These are phyloP conservation scores for Akanthomyces dipterigenus DNA, from an alignment of 2,329 filamentous ascomycete genomes.

Conservation along the genomic window DNA sequence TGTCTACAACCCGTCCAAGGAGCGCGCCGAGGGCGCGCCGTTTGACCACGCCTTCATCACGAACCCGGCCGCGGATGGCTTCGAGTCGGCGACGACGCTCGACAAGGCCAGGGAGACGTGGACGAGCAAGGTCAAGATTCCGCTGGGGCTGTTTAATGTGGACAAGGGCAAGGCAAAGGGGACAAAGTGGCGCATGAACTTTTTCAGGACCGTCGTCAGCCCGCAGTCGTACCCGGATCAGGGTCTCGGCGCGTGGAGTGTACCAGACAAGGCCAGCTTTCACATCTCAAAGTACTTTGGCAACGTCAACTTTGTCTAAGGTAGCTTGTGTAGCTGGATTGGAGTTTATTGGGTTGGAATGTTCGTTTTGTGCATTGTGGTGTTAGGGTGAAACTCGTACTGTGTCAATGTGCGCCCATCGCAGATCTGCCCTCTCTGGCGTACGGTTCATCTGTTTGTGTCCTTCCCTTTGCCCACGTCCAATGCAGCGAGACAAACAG, in stretches of 20 bases:
- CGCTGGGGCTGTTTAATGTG: conserved; percentile 44
- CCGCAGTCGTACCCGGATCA: conserved; percentile 37
- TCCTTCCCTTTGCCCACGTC: neutral
- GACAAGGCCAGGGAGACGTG: conserved; percentile 30
- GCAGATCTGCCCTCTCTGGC: too few relatives aligned
- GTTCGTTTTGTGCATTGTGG: neutral
- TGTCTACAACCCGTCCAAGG: conserved; percentile 44
- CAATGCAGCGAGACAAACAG: neutral
- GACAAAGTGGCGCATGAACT: conserved; percentile 46
- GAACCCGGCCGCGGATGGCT: conserved; percentile 33
- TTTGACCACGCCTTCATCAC: conserved; percentile 38
- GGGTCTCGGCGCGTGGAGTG: conserved; percentile 38
- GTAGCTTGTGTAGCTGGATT: neutral
- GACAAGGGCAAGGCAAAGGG: conserved; percentile 34
- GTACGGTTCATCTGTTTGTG: too few relatives aligned
- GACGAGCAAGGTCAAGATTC: conserved; percentile 35
- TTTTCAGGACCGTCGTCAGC: conserved; percentile 40
- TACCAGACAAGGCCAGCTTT: conserved; percentile 39
- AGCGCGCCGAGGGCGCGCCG: conserved; percentile 31
- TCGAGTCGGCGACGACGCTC: conserved; percentile 33
- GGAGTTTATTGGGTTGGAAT: neutral
- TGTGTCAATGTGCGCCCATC: neutral
- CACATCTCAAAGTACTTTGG: conserved; percentile 42
- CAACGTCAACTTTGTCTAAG: conserved; percentile 30
- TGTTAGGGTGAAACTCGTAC: too few relatives aligned